Base-by-base conservation (phyloP, 371 early-diverging fungal genomes). In the Massospora cicadina region DNA sequence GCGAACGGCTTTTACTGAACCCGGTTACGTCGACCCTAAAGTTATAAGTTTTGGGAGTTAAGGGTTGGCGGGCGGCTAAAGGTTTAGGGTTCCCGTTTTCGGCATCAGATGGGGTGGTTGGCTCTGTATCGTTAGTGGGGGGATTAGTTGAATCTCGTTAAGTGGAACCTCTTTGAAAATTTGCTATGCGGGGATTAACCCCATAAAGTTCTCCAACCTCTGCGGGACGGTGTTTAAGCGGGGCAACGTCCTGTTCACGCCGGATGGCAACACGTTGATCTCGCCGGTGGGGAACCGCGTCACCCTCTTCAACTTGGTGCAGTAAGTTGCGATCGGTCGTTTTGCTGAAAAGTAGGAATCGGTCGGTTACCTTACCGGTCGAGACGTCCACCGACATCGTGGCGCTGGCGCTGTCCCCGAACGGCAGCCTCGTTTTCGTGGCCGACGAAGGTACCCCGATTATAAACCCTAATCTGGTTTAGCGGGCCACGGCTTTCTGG, bases 251-350 rank as follows among this genome's bases (percentile, higher is more conserved):
- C 74, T 91, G 32, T 98, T 92, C 73, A 90, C 94, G 32, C 90
- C 95, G 23, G 97, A 95, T 72, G 95, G 95, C 27, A 94, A 94
- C 75, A 82, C 87, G 13, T 74, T 98, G 64, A 70, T 94, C 55
- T 91, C 90, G 71, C 93, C 96, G 0, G 98, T 98, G 13, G 98
- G 98, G 57, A 96, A 95, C 80, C 78, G 95, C 58, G 86, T 96
- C 1, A 86, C 95, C 0, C 79, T 93, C 25, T 97, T 95, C 71
- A 95, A 98, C 75, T 86, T 98, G 58, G 87, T 89, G 69, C 88
- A 90, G 89, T 89, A 80, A 68, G 80, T 71, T 27, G 33, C 13
- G 24, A 31, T 28, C 10, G 33, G 27, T 54, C 2, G 2, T n/a
- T 3, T 12, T 32, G 26, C 59, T 68, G 7, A 23, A 57, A 43